A percentile compares a stretch with the other conserved stretches of the same genome.
These are phyloP conservation scores for Aspergillus ruber DNA, from an alignment of 2,329 filamentous ascomycete genomes.

Conservation along the genomic window DNA sequence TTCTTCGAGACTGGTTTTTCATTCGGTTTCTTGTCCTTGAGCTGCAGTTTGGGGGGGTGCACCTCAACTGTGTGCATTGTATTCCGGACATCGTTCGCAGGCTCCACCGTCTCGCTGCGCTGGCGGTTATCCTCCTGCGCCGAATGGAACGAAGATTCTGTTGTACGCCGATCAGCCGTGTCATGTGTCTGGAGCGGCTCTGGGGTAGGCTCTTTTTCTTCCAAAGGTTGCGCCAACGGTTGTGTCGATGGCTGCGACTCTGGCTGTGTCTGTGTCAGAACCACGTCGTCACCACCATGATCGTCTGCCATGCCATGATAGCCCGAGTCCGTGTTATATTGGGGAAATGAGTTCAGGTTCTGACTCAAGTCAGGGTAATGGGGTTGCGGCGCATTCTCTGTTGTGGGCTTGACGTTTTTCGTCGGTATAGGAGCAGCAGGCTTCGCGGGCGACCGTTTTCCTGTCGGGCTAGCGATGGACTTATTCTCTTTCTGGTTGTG, in stretches of 20 bases:
- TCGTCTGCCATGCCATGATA: constrained; percentile 42
- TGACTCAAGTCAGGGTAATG: constrained; percentile 24
- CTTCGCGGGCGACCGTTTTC: constrained; percentile 31
- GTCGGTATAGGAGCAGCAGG: constrained; percentile 11
- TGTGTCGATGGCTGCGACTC: constrained; percentile 29
- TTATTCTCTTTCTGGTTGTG: constrained; percentile 31
- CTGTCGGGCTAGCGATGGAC: constrained; percentile 27
- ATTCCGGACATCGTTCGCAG: constrained; percentile 25
- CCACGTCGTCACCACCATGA: constrained; percentile 33
- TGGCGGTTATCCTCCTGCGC: constrained; percentile 34
- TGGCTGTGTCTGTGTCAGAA: constrained; percentile 25
- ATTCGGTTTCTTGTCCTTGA: constrained; percentile 5
- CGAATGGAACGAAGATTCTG: constrained; percentile 43
- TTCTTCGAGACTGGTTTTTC: constrained; percentile 2
- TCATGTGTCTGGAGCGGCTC: constrained; percentile 14
- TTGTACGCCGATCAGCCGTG: constrained; percentile 30
- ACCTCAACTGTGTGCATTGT: constrained; percentile 16
- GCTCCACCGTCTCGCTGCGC: constrained; percentile 33
- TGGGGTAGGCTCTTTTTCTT: constrained; percentile 18
- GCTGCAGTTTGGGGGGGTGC: constrained; percentile 8
- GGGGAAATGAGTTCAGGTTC: constrained; percentile 33
- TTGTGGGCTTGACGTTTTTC: constrained; percentile 6
- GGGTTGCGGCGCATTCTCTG: constrained; percentile 17
- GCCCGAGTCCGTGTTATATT: constrained; percentile 41
- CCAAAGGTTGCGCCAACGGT: constrained; percentile 27